Evolutionary conservation across 352 stramenopile species (phyloP).

Genomic region (Phytopythium sindhum): DNA sequence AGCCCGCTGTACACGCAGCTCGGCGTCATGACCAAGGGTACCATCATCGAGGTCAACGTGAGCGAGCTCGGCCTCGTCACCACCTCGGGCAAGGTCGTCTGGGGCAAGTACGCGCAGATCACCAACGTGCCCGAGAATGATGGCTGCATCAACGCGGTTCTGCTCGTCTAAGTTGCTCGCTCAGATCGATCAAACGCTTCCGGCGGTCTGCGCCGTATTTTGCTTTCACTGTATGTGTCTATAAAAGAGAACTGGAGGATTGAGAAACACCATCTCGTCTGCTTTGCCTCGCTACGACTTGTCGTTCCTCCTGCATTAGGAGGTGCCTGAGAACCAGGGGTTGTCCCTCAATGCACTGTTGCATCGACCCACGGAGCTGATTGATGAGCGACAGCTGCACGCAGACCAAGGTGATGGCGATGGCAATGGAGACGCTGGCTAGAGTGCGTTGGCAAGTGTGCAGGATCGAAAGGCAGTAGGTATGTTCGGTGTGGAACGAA

Average conservation of each 20-base stretch:
- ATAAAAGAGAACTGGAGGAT: constrained; percentile 3
- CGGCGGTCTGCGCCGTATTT: constrained; percentile 1
- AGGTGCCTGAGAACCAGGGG: too few species aligned
- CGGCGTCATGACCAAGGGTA: constrained; percentile 99
- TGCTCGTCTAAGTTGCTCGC: constrained; percentile 92
- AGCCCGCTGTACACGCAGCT: constrained; percentile 96
- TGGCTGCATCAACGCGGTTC: constrained; percentile 98
- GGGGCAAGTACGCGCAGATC: constrained; percentile 99
- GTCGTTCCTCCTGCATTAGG: too few species aligned
- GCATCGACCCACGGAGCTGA: too few species aligned
- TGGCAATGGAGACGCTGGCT: too few species aligned
- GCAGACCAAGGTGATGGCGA: too few species aligned
- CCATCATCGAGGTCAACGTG: constrained; percentile 98
- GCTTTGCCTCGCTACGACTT: too few species aligned
- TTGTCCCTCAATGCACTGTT: too few species aligned
- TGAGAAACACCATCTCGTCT: background rate
- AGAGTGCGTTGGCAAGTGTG: background rate
- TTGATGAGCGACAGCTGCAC: too few species aligned
- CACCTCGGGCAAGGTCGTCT: constrained; percentile 99
- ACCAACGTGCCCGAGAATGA: constrained; percentile 99
- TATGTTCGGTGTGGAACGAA: background rate
- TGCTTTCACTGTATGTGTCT: constrained; percentile 4
- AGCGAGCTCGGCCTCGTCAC: constrained; percentile 99
- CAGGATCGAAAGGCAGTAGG: too few species aligned
- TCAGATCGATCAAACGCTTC: background rate